Evolutionary conservation across 805 yeast species (phyloP).

Genomic region (Metschnikowia cubensis): DNA sequence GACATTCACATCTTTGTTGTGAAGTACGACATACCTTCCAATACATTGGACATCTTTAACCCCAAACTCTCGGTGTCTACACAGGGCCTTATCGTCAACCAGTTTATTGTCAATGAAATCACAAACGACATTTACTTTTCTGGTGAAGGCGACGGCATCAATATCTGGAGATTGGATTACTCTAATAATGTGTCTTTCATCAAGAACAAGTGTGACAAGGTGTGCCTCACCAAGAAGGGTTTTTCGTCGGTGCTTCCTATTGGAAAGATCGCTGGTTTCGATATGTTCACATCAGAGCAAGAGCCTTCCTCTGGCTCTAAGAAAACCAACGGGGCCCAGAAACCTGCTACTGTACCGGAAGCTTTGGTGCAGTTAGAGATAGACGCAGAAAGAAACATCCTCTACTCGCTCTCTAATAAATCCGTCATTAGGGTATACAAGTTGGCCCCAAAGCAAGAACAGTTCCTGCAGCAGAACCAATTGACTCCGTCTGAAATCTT

Average conservation of each 20-base stretch:
- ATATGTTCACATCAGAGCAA: conserved; percentile 24
- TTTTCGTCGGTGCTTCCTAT: conserved; percentile 36
- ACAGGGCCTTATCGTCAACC: conserved; percentile 70
- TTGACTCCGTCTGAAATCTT: conserved; percentile 45
- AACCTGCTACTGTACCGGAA: conserved; percentile 41
- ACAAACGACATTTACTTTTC: conserved; percentile 82
- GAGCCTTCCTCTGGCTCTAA: conserved; percentile 17
- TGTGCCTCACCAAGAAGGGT: conserved; percentile 72
- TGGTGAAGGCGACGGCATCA: conserved; percentile 71
- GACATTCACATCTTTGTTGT: conserved; percentile 77
- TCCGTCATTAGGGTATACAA: conserved; percentile 80
- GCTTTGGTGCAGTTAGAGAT: conserved; percentile 58
- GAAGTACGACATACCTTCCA: conserved; percentile 42
- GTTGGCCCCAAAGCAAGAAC: conserved; percentile 44
- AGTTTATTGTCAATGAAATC: conserved; percentile 52
- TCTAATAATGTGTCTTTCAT: conserved; percentile 84
- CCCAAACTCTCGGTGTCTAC: conserved; percentile 78
- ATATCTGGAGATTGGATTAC: conserved; percentile 86
- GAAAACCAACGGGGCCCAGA: conserved; percentile 4
- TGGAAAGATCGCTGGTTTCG: conserved; percentile 32
- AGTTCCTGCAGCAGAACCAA: conserved; percentile 30
- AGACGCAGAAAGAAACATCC: conserved; percentile 71
- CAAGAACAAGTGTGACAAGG: conserved; percentile 74
- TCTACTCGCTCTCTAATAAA: conserved; percentile 78
- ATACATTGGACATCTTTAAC: conserved; percentile 65